A percentile compares a stretch with the other conserved stretches of the same genome.
These are phyloP conservation scores for Zizania palustris DNA, from an alignment of 202 grass and related monocot species.

Conservation along the genomic window DNA sequence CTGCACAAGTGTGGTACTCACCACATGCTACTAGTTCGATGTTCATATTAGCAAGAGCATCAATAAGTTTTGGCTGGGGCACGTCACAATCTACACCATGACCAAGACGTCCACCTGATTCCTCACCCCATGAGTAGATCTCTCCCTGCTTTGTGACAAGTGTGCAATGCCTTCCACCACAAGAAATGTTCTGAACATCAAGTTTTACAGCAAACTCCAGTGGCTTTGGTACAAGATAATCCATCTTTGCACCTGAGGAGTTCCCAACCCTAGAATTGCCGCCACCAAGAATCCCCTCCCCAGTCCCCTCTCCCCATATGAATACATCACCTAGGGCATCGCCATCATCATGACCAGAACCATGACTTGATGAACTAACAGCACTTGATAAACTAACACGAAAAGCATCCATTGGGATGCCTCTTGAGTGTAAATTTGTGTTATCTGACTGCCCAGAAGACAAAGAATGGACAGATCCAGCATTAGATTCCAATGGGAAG, in stretches of 20 bases:
- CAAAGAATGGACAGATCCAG: constrained; percentile 64
- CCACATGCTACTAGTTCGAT: constrained; percentile 83
- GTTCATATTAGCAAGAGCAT: constrained; percentile 67
- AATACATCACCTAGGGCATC: constrained; percentile 87
- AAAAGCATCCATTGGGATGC: constrained; percentile 62
- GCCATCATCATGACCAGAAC: constrained; percentile 84
- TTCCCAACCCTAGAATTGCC: constrained; percentile 61
- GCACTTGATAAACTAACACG: constrained; percentile 86
- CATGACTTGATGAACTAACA: constrained; percentile 86
- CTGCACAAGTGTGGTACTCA: constrained; percentile 82
- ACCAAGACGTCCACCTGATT: constrained; percentile 81
- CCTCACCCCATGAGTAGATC: constrained; percentile 86
- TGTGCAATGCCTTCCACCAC: constrained; percentile 69
- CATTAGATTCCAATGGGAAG: constrained; percentile 63
- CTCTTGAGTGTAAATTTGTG: constrained; percentile 55
- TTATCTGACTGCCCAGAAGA: constrained; percentile 77
- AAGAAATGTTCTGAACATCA: constrained; percentile 83
- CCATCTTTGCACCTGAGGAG: constrained; percentile 55
- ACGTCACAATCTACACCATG: constrained; percentile 82
- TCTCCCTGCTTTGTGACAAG: constrained; percentile 88
- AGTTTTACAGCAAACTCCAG: constrained; percentile 77
- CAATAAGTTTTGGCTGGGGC: constrained; percentile 75
- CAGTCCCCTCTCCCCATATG: constrained; percentile 85
- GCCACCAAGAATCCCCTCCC: constrained; percentile 76
- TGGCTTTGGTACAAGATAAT: constrained; percentile 68